Evolutionary conservation across 768 basidiomycete genomes (phyloP).

Genomic region (Lyophyllum decastes): DNA sequence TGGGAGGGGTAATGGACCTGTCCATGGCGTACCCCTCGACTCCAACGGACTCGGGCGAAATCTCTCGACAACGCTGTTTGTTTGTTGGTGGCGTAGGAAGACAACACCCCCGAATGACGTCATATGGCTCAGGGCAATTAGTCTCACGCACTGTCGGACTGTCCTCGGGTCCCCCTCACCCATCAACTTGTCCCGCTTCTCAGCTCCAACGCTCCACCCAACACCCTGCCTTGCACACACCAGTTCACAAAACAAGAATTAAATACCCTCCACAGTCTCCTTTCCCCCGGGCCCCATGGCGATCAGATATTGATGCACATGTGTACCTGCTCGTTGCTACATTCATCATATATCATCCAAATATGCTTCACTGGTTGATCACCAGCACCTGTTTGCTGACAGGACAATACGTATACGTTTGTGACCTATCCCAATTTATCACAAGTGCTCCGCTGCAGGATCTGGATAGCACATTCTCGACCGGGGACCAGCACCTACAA

Average conservation of each 20-base stretch:
- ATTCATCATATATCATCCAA: neutral
- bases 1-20: constrained; percentile 2
- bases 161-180: neutral
- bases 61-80: neutral
- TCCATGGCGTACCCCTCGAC: constrained; percentile 5
- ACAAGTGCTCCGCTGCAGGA: no score
- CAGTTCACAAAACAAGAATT: neutral
- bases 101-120: constrained; percentile 1
- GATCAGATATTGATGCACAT: neutral
- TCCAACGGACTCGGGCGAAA: constrained; percentile 5
- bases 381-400: neutral
- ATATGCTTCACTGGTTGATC: neutral
- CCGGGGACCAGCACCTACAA: no score
- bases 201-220: constrained; percentile 1
- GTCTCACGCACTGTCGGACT: neutral
- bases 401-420: no score
- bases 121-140: neutral
- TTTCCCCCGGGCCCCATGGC: neutral
- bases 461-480: no score
- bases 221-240: neutral
- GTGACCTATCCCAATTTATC: no score
- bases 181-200: neutral
- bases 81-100: constrained; percentile 1
- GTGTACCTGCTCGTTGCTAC: neutral
- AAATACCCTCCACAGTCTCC: neutral